Base-by-base conservation (phyloP, 2,329 filamentous ascomycete species). In the Calcarisporium arbuscula region DNA sequence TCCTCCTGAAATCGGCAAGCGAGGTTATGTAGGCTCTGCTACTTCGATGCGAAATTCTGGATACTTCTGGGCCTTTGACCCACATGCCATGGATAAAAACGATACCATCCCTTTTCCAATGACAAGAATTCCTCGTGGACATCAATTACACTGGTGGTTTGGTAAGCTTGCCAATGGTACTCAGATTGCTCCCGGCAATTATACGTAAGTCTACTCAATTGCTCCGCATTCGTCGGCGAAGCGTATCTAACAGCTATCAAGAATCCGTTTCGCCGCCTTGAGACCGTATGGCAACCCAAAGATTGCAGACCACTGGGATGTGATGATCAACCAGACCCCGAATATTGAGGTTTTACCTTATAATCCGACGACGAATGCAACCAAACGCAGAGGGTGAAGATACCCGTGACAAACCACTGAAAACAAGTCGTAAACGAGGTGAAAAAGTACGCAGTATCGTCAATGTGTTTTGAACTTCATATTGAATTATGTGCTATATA, bases 21-120 rank as follows among this genome's bases (percentile, higher is more conserved):
- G 51, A 10, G 57, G 58, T n/a, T 70, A 58, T 34, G 44, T 70
- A 30, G 66, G 67, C 15, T 60, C 63, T 2, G 61, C 61, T 4
- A 61, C 62, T 5, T 59, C 54, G 14, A 61, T 61, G 56, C 50
- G 54, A 29, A 48, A 55, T 33, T 44, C 61, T 12, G 52, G 48
- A 30, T 32, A 46, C 20, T 51, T 50, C 30, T 45, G 47, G 42
- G 57, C 51, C 43, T 65, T 59, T 29, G 54, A 60, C n/a, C 57
- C 59, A 2, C 43, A 38, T 0, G 38, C 49, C 5, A 56, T 62
- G 34, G 52, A 61, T 41, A 57, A 57, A n/a, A 51, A 58, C 12
- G 58, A 64, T 34, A 60, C 60, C 1, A 43, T 58, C 9, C 35
- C 61, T 1, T 64, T 67, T 36, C 63, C 63, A 0, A 37, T 61